Evolutionary conservation across 345 rosid species (phyloP), one percentile per base, ranked within the genome.

Genomic region (Clarkia xantiana): DNA sequence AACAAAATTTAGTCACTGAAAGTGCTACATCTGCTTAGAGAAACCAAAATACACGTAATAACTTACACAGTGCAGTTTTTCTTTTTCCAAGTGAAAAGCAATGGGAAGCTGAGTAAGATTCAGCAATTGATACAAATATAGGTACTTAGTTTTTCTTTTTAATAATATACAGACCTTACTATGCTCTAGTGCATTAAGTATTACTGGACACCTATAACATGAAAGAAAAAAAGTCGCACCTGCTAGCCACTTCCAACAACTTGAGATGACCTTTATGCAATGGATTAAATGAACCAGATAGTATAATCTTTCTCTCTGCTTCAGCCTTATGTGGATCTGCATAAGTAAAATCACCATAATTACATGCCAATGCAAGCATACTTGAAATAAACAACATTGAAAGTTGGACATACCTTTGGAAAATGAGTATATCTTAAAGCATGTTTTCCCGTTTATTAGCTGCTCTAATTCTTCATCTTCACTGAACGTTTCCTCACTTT

Each of bases 241-340:
- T 81, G 53, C 78, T 69, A 47, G 98, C 96, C 56, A 68, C 93
- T 63, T 91, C 93, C 77, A 91, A 67, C 51, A 91, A 95, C 83
- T 80, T 69, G 63, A 81, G 71, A 64, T 86, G 96, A 47, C 85
- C 96, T n/a, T 83, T 79, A 45, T 91, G 98, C 62, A 86, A 72
- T 14, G 96, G 98, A 54, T 91, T 81, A 72, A 91, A 91, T 39
- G 94, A 84, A 60, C 98, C 98, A 59, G 98, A 60, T 45, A 81
- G 75, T 62, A 86, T 81, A 54, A 91, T 69, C 72, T 81, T 91
- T 64, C 89, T 79, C 42, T 79, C 77, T 53, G 63, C 70, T 59
- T 69, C 70, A 7, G 47, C 53, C 22, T 25, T 34, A 53, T 53
- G 60, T 29, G 70, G 40, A 59, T 54, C 94, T 74, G 69, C 73